Percentiles rank a stretch among this genome's conserved stretches.
Evolutionary conservation across 345 rosid genomes (phyloP).

Genomic region (Acer yangbiense): DNA sequence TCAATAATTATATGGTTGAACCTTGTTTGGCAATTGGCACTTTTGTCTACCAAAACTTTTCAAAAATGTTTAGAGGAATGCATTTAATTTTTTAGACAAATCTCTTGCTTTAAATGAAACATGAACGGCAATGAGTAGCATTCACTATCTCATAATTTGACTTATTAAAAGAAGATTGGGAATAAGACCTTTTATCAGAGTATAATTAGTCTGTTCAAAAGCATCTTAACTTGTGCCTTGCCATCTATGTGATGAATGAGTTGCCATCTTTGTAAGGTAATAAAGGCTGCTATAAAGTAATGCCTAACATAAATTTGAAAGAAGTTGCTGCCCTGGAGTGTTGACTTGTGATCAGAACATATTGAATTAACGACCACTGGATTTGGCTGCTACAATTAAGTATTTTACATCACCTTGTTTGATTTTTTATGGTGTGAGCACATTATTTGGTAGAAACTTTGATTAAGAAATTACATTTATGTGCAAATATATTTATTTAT

Average conservation of each 20-base stretch:
- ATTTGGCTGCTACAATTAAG: constrained; percentile 5
- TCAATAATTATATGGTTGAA: not conserved
- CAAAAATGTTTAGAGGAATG: not conserved
- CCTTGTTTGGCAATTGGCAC: not conserved
- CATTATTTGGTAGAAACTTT: not conserved
- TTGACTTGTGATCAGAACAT: not conserved
- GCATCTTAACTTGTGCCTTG: not conserved
- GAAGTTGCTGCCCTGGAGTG: not conserved
- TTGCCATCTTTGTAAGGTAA: not conserved
- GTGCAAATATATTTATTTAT: not conserved
- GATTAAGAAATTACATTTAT: not conserved
- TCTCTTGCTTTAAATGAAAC: not conserved
- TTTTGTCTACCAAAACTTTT: not conserved
- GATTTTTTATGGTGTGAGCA: not conserved
- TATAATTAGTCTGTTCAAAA: too few relatives aligned
- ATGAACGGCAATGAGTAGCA: not conserved
- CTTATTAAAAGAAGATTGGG: not conserved
- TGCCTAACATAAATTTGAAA: not conserved
- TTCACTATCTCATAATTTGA: not conserved
- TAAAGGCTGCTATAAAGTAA: not conserved
- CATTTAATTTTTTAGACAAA: not conserved
- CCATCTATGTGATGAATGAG: not conserved
- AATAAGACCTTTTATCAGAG: not conserved
- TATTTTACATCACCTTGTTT: not conserved
- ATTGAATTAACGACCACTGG: not conserved